phyloP scores from a whole-genome alignment of 768 basidiomycete species.

The Lepiota brunneoincarnata region DNA sequence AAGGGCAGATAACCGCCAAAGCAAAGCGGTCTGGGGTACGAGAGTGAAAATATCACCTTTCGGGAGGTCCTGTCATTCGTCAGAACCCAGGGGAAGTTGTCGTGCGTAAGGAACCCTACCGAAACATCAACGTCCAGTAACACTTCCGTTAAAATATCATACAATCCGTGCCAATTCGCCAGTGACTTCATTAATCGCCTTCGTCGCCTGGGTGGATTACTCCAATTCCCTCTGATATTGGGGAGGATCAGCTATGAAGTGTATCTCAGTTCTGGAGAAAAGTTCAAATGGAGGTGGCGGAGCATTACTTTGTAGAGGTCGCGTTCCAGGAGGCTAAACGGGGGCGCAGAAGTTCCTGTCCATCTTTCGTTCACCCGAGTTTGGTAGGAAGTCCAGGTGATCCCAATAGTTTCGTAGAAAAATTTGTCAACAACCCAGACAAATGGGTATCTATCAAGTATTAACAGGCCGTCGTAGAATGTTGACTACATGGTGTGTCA shows the following conservation, averaged over 20 bases:
- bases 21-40: conserved; percentile 45
- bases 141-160: conserved; percentile 42
- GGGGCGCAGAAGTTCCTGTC: conserved; percentile 29
- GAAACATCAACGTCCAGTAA: conserved; percentile 25
- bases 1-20: conserved; percentile 59
- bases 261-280: neutral
- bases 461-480: conserved; percentile 54
- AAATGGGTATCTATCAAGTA: conserved; percentile 49
- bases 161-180: conserved; percentile 64
- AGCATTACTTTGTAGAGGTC: conserved; percentile 37
- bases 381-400: conserved; percentile 42
- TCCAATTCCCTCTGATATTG: conserved; percentile 61
- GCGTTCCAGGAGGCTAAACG: conserved; percentile 40
- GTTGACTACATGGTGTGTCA: conserved; percentile 37
- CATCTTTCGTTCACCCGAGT: conserved; percentile 32
- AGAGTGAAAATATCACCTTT: conserved; percentile 33
- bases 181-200: conserved; percentile 62
- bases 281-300: conserved; percentile 8
- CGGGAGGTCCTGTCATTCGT: conserved; percentile 25
- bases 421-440: conserved; percentile 62
- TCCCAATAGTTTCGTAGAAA: conserved; percentile 59
- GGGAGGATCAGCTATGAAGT: conserved; percentile 50
- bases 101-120: conserved; percentile 20
- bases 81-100: conserved; percentile 4
- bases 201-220: conserved; percentile 65